These are phyloP conservation scores for Russula compacta DNA, from an alignment of 768 basidiomycete genomes.

Conservation along the genomic window DNA sequence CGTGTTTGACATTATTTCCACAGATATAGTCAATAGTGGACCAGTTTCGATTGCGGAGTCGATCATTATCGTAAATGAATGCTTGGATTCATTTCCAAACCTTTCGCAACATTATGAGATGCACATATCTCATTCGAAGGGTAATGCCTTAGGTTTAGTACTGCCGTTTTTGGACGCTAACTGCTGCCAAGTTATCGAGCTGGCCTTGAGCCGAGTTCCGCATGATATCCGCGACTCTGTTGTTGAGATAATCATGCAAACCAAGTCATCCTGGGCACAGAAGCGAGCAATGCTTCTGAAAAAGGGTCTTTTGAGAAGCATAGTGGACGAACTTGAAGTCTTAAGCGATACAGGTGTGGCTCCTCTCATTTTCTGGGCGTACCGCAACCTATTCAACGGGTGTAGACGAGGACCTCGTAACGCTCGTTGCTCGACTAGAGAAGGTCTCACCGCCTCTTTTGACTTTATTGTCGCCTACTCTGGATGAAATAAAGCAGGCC, in stretches of 20 bases:
- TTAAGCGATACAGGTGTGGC: conserved; percentile 50
- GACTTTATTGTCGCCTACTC: conserved; percentile 37
- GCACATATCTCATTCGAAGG: conserved; percentile 67
- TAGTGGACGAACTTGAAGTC: conserved; percentile 66
- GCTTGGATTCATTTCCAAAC: conserved; percentile 64
- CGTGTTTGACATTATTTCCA: conserved; percentile 76
- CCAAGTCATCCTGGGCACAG: conserved; percentile 56
- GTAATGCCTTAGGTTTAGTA: conserved; percentile 35
- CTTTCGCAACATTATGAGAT: conserved; percentile 61
- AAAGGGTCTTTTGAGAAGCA: conserved; percentile 56
- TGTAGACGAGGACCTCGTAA: conserved; percentile 56
- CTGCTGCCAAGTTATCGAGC: conserved; percentile 47
- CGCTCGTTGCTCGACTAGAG: conserved; percentile 45
- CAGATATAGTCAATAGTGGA: conserved; percentile 54
- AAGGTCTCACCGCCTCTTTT: conserved; percentile 48
- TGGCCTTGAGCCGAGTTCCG: conserved; percentile 54
- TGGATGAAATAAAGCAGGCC: conserved; percentile 56
- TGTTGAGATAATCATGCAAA: conserved; percentile 54
- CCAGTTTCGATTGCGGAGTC: conserved; percentile 67
- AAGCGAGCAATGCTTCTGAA: conserved; percentile 62
- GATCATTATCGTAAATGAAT: conserved; percentile 57
- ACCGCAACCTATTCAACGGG: background rate
- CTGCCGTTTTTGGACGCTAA: conserved; percentile 3
- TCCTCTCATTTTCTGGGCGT: too few relatives aligned
- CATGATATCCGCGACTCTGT: conserved; percentile 45